Conservation (phyloP, 1,284 basidiomycete species). For the Microstroma glucosiphilum region DNA sequence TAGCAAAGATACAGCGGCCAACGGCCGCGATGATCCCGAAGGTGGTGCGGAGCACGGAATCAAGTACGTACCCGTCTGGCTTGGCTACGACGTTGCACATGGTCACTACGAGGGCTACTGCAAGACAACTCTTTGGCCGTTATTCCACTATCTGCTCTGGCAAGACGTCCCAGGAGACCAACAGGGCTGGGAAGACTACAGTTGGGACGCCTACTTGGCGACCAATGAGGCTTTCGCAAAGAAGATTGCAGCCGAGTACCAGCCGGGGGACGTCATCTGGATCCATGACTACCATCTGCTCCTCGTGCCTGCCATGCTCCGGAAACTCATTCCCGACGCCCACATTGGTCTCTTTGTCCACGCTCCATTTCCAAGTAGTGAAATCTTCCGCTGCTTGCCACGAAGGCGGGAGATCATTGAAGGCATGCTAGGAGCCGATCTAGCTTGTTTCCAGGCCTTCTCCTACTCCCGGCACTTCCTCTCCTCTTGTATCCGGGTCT, state of each 20-base stretch:
- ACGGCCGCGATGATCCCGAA: conserved; percentile 53
- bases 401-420: conserved; percentile 82
- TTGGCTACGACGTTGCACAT: conserved; percentile 81
- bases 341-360: conserved; percentile 86
- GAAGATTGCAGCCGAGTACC: conserved; percentile 68
- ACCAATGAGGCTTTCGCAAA: conserved; percentile 82
- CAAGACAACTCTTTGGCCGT: conserved; percentile 94
- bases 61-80: conserved; percentile 81
- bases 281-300: conserved; percentile 70
- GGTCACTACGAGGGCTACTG: conserved; percentile 90
- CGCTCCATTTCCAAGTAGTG: conserved; percentile 92
- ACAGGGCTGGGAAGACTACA: conserved; percentile 61
- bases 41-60: conserved; percentile 41
- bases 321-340: conserved; percentile 69
- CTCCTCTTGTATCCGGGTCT: conserved; percentile 89
- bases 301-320: conserved; percentile 77
- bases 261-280: conserved; percentile 72
- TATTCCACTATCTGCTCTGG: conserved; percentile 98
- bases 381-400: conserved; percentile 89
- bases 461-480: conserved; percentile 93
- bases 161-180: conserved; percentile 65
- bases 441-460: conserved; percentile 93
- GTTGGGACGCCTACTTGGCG: conserved; percentile 76
- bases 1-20: conserved; percentile 38
- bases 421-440: conserved; percentile 94